Base-by-base conservation (phyloP, 2,329 filamentous ascomycete genomes). In the Cordyceps sp. region DNA sequence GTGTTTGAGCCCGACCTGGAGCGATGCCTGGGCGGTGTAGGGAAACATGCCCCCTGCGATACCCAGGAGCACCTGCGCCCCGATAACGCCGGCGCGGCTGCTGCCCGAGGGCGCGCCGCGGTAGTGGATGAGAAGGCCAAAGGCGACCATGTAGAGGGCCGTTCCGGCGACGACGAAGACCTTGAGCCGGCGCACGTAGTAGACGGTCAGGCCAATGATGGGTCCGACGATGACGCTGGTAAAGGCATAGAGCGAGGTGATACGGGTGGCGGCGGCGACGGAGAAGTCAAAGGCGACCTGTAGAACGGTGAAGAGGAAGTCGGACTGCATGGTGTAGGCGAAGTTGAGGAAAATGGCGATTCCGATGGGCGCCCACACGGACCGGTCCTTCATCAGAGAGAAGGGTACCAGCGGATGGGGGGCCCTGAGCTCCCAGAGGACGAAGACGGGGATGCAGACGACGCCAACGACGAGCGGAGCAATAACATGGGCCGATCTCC, bases 271-370 rank as follows among this genome's bases (percentile, higher is more conserved):
- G 10, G 54, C 62, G 31, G 57, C 57, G 21, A 67, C 50, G 4
- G 61, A 61, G 41, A 73, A 67, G 42, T 69, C 61, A 39, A 73
- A 75, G 2, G 60, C 61, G 9, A 76, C 66, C 6, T 65, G 46
- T 2, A 76, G 62, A 0, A 75, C 62, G 0, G 69, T 72, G 43
- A 64, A 75, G 0, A 76, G 52, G 39, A 65, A 75, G 42, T 73
- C 66, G 24, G 61, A 66, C 43, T 75, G 70, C 18, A 69, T 55
- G 30, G 60, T 62, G 66, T 66, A 75, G 4, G 61, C 54, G 34
- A 64, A 59, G 43, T 61, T 66, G 24, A 68, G 52, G 32, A 63
- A 43, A 33, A 52, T 49, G 4, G 58, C 61, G 28, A 77, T 66
- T 1, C 64, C 68, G 6, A 76, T 47, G 1, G 69, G 64, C 3